Conservation (phyloP, 176 grass and related monocot genomes). For the Metroxylon sagu region DNA sequence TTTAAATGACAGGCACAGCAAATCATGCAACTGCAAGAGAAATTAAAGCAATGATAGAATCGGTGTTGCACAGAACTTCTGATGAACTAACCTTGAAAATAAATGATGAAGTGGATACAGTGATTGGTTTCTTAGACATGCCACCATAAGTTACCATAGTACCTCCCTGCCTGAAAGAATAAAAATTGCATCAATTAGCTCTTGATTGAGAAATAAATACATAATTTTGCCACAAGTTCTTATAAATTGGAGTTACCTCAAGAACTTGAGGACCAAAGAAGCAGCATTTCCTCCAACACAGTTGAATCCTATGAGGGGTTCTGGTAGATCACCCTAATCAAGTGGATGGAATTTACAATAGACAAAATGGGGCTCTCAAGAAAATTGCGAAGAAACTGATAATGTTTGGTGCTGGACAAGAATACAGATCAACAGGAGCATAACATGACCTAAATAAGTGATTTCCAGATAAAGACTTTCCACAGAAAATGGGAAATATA, state of each 20-base stretch:
- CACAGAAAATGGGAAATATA: no score
- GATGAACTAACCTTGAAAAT: constrained; percentile 77
- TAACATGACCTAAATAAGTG: no score
- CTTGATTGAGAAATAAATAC: neutral
- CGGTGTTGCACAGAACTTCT: neutral
- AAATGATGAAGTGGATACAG: constrained; percentile 76
- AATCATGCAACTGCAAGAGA: no score
- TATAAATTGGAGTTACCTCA: constrained; percentile 37
- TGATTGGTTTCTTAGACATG: constrained; percentile 92
- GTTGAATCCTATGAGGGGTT: constrained; percentile 87
- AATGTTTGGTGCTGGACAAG: no score
- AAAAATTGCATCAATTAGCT: neutral
- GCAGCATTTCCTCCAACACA: constrained; percentile 84
- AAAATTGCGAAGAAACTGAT: no score
- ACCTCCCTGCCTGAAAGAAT: constrained; percentile 52
- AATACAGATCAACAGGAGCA: no score
- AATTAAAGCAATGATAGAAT: no score
- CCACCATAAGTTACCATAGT: constrained; percentile 98
- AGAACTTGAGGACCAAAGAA: constrained; percentile 60
- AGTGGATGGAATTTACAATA: no score
- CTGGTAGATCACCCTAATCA: constrained; percentile 59
- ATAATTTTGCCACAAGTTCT: no score
- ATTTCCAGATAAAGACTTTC: no score
- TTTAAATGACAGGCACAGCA: no score
- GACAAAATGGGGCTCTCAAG: no score